Percentiles rank a stretch among this genome's conserved stretches.
Conservation (phyloP, 1,284 basidiomycete genomes). For the Fistulina hepatica region DNA sequence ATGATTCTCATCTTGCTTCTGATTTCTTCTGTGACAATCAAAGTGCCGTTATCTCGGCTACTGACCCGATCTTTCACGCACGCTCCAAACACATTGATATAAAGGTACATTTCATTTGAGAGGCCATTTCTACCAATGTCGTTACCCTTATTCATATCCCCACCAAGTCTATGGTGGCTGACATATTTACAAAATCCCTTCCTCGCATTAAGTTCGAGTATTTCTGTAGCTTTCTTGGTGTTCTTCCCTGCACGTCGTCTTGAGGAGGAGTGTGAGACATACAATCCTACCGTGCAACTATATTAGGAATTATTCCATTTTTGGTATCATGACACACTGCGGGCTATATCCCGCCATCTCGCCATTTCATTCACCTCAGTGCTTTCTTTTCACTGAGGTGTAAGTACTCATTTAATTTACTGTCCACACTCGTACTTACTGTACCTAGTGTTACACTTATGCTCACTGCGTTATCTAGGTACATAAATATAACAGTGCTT, state of each 20-base stretch:
- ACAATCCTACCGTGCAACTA: too few relatives aligned
- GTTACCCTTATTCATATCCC: slow-evolving; percentile 4
- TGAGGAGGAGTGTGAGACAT: slow-evolving; percentile 11
- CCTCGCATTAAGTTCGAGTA: slow-evolving; percentile 6
- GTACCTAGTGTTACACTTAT: too few relatives aligned
- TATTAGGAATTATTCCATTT: too few relatives aligned
- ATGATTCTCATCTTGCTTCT: too few relatives aligned
- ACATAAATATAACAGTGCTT: too few relatives aligned
- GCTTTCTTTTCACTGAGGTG: too few relatives aligned
- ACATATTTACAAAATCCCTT: slow-evolving; percentile 7
- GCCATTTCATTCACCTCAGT: too few relatives aligned
- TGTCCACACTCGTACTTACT: too few relatives aligned
- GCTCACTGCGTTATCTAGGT: too few relatives aligned
- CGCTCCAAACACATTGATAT: slow-evolving; percentile 9
- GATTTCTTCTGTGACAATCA: slow-evolving; percentile 1
- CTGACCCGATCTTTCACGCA: slow-evolving; percentile 5
- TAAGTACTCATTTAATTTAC: too few relatives aligned
- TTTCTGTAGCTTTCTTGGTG: slow-evolving; percentile 6
- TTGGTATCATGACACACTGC: too few relatives aligned
- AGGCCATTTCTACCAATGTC: neutral
- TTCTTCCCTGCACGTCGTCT: slow-evolving; percentile 6
- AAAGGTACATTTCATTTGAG: slow-evolving; percentile 6
- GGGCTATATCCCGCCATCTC: too few relatives aligned
- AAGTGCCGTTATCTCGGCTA: neutral
- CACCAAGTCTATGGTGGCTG: slow-evolving; percentile 5